Evolutionary conservation across 2,329 filamentous ascomycete genomes (phyloP), one percentile per base, ranked within the genome.

Genomic region (Zasmidium citrigriseum): DNA sequence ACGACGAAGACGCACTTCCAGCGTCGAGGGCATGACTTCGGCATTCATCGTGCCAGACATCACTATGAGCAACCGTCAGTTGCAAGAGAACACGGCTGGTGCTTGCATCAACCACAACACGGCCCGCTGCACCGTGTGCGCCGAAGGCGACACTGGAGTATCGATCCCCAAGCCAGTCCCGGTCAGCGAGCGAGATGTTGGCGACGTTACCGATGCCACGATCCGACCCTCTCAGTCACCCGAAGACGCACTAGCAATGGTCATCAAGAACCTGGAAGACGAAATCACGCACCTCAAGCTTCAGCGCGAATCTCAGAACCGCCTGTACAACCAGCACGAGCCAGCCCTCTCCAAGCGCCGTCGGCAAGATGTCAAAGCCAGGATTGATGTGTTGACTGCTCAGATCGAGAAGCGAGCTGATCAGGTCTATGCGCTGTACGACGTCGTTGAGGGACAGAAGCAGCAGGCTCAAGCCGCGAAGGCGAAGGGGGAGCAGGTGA

Each of bases 371-470:
- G 73, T 92, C 54, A 82, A 84, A 24, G 79, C 78, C 24, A 83
- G 82, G 56, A 87, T 93, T 34, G 81, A 86, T 60, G 78, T 77
- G 21, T 69, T 91, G 20, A 77, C 89, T 45, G 81, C 81, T 60
- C 81, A 83, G 53, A 83, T 91, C 22, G 88, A 92, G 68, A 81
- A 83, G 68, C 91, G 93, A 75, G 86, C 86, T 23, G 88, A 90
- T 61, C 89, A 93, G 73, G 87, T 96, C 45, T 96, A 96, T 75
- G 83, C 85, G 45, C 79, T 96, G 14, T 90, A 93, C 67, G 91
- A 96, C 72, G 90, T 95, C 1, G 80, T 95, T 0, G 90, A 93
- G 73, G 90, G 88, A 4, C 89, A 93, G 72, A 90, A 89, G 76
- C 81, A 82, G 2, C 86, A 86, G 0, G 83, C 85, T 68, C 80